Evolutionary conservation across 192 early-diverging fungal genomes (phyloP), one percentile per base, ranked within the genome.

Genomic region (Mortierella hygrophila): DNA sequence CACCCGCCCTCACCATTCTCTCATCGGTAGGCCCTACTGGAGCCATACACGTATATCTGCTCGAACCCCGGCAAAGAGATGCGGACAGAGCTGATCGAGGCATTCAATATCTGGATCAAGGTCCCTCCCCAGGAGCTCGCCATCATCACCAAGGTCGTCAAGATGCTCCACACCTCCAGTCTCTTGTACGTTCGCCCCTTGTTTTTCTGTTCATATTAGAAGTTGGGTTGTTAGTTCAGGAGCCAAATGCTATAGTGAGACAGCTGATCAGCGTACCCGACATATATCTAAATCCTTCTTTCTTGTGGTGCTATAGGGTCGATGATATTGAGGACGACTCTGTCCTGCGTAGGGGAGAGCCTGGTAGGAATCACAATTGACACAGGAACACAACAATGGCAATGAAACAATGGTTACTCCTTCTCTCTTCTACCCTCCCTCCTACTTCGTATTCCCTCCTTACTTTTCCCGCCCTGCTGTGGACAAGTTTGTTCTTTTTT

Each of bases 241-340:
- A 7, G 21, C 35, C 15, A 70, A 7, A 16, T 40, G 7, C 23
- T 21, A 11, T 23, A 4, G 23, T 41, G 5, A 42, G 38, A 70
- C 35, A 42, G 4, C 20, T n/a, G 38, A 70, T 42, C 38, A 20
- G 69, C 38, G 32, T 68, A 32, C 35, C 32, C 15, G 4, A 18
- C 38, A n/a, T 46, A 29, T 18, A 60, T 65, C 26, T 80, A 16
- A 52, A 16, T 47, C 75, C 21, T 68, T 68, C 41, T 35, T 32
- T 15, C 29, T 68, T 69, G 8, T 9, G 13, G 13, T 20, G 35
- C 15, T 7, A 46, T 80, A 96, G 95, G 68, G 94, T 99, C 37
- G 99, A 99, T 86, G 99, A 99, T 79, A 96, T 99, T 16, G 96
- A 99, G 86, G 99, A 99, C 79, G 94, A 93, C 73, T 98, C 97